Evolutionary conservation across 148 eudicot genomes (phyloP), one percentile per base, ranked within the genome.

Genomic region (Linanthus parryae): DNA sequence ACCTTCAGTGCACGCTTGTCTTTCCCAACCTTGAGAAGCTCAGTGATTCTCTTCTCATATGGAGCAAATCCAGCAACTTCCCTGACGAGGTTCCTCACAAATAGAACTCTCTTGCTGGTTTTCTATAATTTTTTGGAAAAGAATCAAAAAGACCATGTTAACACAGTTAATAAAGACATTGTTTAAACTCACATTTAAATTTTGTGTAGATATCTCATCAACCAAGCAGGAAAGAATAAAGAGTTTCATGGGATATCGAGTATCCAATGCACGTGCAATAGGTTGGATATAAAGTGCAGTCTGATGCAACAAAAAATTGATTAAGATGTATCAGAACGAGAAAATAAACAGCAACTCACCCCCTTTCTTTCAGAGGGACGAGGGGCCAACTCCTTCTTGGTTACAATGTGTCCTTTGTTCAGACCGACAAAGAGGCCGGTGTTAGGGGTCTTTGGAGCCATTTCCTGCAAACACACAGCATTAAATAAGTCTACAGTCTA

Each of bases 51-150:
- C 72, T 66, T 72, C 59, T 72, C 76, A 48, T 72, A 72, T 2
- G 76, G 76, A 56, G 76, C 76, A 66, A 72, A 72, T 35, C 76
- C 76, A 52, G 72, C 72, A 31, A 72, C 76, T 53, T 72, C 76
- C 58, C 76, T 62, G 27, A 72, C 62, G 34, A 72, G 64, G 45
- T 17, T 66, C 43, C 76, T 61, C 2, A 52, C 72, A 57, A 66
- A 72, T 23, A 60, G 72, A 10, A 65, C 47, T 55, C 76, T 51
- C 36, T 66, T 66, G 15, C 76, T 66, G 15, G 68, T 72, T 66
- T 72, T 66, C 76, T 72, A n/a, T n/a, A n/a, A n/a, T n/a, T n/a
- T n/a, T n/a, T n/a, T n/a, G n/a, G n/a, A n/a, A n/a, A n/a, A n/a
- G n/a, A n/a, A n/a, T n/a, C n/a, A n/a, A n/a, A n/a, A n/a, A n/a